Evolutionary conservation across 345 rosid genomes (phyloP).

Genomic region (Gossypium ekmanianum): DNA sequence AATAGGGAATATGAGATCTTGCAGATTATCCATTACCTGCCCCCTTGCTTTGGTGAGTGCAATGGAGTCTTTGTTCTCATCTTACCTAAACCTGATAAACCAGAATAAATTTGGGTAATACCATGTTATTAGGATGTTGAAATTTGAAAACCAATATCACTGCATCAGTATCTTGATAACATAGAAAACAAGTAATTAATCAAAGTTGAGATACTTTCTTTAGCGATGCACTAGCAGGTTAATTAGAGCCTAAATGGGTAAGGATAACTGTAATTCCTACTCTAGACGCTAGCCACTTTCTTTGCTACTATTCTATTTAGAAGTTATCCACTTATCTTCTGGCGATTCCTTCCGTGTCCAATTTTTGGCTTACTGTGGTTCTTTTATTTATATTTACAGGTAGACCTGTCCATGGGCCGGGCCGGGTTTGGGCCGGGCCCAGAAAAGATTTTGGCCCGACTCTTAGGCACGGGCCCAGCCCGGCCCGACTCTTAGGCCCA

Average conservation of each 20-base stretch:
- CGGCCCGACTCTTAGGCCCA: no score
- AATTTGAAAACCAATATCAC: slow-evolving; percentile 2
- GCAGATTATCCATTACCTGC: slow-evolving; percentile 38
- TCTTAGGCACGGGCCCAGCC: no score
- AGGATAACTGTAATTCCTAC: neutral
- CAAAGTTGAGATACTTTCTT: neutral
- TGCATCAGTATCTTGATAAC: neutral
- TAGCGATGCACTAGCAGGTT: neutral
- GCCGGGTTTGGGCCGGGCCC: no score
- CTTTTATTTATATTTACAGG: no score
- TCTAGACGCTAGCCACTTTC: no score
- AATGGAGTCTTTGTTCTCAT: slow-evolving; percentile 60
- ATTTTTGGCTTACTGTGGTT: no score
- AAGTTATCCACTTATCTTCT: no score
- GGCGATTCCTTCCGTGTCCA: no score
- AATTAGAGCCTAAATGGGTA: neutral
- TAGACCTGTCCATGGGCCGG: no score
- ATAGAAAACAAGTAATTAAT: neutral
- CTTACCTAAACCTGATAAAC: slow-evolving; percentile 65
- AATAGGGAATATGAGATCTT: neutral
- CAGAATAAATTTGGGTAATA: slow-evolving; percentile 4
- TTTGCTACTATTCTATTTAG: neutral
- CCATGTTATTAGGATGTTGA: neutral
- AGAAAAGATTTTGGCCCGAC: neutral
- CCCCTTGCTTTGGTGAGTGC: slow-evolving; percentile 48